phyloP scores from a whole-genome alignment of 1,284 basidiomycete genomes.

The Porogramme epimiltina region DNA sequence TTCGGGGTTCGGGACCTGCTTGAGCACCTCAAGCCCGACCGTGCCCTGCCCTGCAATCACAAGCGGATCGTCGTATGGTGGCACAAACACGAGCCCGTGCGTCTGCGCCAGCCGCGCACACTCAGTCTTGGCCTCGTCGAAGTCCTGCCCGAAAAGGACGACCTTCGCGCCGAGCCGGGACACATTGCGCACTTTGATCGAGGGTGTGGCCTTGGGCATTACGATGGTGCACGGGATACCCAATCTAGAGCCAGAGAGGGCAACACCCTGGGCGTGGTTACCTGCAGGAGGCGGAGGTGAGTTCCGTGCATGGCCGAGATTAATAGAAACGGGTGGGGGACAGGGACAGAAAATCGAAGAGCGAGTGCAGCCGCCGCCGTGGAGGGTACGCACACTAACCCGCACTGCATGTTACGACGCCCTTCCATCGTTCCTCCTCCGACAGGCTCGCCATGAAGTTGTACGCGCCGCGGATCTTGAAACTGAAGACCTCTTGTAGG shows the following conservation, averaged over 20 bases:
- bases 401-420: constrained; percentile 97
- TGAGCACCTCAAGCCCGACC: constrained; percentile 91
- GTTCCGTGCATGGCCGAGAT: neutral
- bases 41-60: constrained; percentile 99
- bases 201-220: constrained; percentile 95
- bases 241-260: constrained; percentile 86
- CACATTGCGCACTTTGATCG: constrained; percentile 96
- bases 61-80: constrained; percentile 96
- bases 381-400: constrained; percentile 73
- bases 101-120: constrained; percentile 82
- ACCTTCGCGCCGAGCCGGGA: constrained; percentile 93
- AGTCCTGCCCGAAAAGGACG: constrained; percentile 90
- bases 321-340: neutral
- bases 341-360: neutral
- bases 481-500: constrained; percentile 96
- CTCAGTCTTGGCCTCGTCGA: constrained; percentile 96
- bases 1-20: constrained; percentile 79
- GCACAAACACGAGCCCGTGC: constrained; percentile 89
- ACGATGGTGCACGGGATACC: constrained; percentile 96
- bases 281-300: constrained; percentile 48
- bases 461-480: constrained; percentile 98
- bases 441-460: constrained; percentile 96
- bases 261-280: constrained; percentile 99
- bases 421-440: constrained; percentile 93
- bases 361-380: neutral